phyloP scores from a whole-genome alignment of 2,329 filamentous ascomycete genomes.

The Apiospora aurea region DNA sequence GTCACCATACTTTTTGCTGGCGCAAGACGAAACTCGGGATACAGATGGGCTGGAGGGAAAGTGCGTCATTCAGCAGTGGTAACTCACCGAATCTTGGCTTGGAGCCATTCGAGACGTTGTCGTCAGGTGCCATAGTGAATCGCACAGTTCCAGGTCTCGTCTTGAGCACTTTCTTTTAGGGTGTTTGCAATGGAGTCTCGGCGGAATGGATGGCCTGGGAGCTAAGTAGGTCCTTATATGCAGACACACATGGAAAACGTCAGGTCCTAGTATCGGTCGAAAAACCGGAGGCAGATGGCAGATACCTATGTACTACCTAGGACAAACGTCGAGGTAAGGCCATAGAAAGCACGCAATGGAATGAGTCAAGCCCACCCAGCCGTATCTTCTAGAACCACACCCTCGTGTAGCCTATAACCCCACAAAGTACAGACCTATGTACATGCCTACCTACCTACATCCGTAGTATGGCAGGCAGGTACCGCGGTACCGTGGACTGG shows the following conservation, averaged over 20 bases:
- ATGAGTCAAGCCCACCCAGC: slow-evolving; percentile 4
- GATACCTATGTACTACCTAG: background rate
- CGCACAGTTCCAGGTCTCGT: slow-evolving; percentile 15
- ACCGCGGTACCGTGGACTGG: background rate
- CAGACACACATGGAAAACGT: background rate
- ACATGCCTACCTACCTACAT: background rate
- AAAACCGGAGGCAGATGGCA: slow-evolving; percentile 11
- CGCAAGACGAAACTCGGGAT: slow-evolving; percentile 21
- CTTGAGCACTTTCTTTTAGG: background rate
- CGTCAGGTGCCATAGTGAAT: slow-evolving; percentile 16
- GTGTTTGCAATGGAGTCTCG: background rate
- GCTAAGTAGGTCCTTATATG: background rate
- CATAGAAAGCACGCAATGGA: slow-evolving; percentile 7
- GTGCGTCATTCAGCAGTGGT: slow-evolving; percentile 22
- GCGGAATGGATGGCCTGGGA: background rate
- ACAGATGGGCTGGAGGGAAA: background rate
- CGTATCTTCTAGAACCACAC: slow-evolving; percentile 3
- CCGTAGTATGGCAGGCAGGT: background rate
- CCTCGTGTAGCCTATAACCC: background rate
- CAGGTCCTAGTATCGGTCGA: background rate
- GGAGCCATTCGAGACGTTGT: slow-evolving; percentile 30
- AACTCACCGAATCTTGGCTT: slow-evolving; percentile 45
- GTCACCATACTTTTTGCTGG: slow-evolving; percentile 52
- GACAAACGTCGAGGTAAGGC: background rate
- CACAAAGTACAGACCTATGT: slow-evolving; percentile 9